Evolutionary conservation across 768 basidiomycete species (phyloP), one percentile per base, ranked within the genome.

Genomic region (Russula compacta): DNA sequence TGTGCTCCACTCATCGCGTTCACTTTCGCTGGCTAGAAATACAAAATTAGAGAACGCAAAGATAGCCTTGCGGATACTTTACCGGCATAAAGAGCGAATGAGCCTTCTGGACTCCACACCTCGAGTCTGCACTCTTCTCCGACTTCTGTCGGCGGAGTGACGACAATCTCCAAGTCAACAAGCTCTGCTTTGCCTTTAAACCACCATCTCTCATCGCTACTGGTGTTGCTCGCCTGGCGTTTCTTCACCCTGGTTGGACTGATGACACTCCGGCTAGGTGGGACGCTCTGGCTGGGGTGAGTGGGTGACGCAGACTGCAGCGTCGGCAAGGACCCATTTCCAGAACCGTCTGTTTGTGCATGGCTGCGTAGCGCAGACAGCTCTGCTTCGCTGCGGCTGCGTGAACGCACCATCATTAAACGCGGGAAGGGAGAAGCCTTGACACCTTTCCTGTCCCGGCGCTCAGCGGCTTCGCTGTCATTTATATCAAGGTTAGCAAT

Each of bases 21-120:
- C 84, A 14, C 75, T 74, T 63, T 81, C 79, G 29, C 76, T 79
- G 8, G 69, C 85, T 87, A 59, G 4, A 54, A 58, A 57, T 36
- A 48, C 52, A 33, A 32, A 24, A 19, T 56, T 32, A 17, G 29
- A 29, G n/a, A 43, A 24, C 5, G 19, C 10, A 11, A 9, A 12
- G 3, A 8, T 14, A 11, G 7, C 32, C 19, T 39, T 7, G 12
- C 32, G 32, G 4, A 14, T 29, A 4, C 64, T 80, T 64, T 66
- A 88, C 89, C 76, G 3, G 85, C 79, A 73, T 89, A 86, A 29
- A 92, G 70, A 1, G 84, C 84, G 65, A 92, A 92, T 61, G 86
- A 91, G 17, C 81, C 83, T 56, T 83, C 83, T 1, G 90, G 90
- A 70, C 88, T 87, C 60, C 90, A 69, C 3, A 92, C 74, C 69